A percentile compares a stretch with the other conserved stretches of the same genome.
Conservation (phyloP, 179 eudicot species). For the Actinidia chinensis region DNA sequence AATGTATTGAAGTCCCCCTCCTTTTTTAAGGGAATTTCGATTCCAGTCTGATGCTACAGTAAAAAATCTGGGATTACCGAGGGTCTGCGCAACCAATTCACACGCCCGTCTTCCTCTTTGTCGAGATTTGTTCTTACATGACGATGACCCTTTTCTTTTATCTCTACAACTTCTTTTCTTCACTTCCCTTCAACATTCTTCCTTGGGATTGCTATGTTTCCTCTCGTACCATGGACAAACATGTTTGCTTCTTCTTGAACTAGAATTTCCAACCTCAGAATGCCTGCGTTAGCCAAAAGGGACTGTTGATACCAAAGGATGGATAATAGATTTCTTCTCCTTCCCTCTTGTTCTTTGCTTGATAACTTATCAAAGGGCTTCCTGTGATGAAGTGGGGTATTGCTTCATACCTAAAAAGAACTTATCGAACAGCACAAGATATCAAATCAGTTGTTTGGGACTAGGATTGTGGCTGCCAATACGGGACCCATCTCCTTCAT, state of each 20-base stretch:
- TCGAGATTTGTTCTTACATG: slow-evolving; percentile 50
- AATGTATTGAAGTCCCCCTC: slow-evolving; percentile 1
- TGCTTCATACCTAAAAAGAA: slow-evolving; percentile 54
- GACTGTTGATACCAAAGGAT: slow-evolving; percentile 31
- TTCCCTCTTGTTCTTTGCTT: slow-evolving; percentile 52
- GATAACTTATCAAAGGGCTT: slow-evolving; percentile 39
- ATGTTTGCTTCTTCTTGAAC: slow-evolving; percentile 52
- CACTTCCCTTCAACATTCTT: slow-evolving; percentile 43
- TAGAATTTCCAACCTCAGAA: slow-evolving; percentile 30
- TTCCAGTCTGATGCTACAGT: slow-evolving; percentile 38
- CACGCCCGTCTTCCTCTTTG: slow-evolving; percentile 42
- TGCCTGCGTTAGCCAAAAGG: slow-evolving; percentile 23
- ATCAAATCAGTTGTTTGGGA: slow-evolving; percentile 50
- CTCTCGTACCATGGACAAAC: slow-evolving; percentile 55
- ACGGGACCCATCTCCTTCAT: slow-evolving; percentile 52
- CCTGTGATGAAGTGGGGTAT: slow-evolving; percentile 40
- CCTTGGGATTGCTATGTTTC: slow-evolving; percentile 39
- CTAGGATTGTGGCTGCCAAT: slow-evolving; percentile 35
- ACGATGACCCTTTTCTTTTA: slow-evolving; percentile 48
- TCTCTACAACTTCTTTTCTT: slow-evolving; percentile 43
- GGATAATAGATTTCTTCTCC: slow-evolving; percentile 36
- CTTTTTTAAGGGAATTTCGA: background rate
- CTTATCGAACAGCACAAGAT: slow-evolving; percentile 76
- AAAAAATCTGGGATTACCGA: slow-evolving; percentile 77
- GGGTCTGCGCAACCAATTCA: slow-evolving; percentile 38